phyloP scores from a whole-genome alignment of 345 rosid species.

The Eucalyptus marginata region DNA sequence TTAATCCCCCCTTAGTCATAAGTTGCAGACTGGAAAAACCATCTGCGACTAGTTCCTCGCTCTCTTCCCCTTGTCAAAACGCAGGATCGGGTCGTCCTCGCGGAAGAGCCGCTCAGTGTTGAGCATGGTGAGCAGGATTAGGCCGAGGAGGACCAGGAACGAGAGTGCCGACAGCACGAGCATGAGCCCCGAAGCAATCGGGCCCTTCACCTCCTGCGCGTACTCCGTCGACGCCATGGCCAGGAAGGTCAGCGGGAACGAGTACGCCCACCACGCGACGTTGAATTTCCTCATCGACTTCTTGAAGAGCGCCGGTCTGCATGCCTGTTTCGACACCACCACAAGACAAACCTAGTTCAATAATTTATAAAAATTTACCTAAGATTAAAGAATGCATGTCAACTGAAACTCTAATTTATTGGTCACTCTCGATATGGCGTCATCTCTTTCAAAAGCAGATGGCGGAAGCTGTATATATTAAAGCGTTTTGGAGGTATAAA shows the following conservation, averaged over 20 bases:
- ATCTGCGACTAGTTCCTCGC: background rate
- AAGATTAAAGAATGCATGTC: background rate
- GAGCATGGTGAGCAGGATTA: constrained; percentile 7
- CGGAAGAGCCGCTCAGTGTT: background rate
- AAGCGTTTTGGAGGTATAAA: background rate
- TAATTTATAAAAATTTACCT: background rate
- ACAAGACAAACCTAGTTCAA: background rate
- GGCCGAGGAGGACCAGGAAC: constrained; percentile 5
- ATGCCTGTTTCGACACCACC: constrained; percentile 10
- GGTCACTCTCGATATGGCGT: too few species aligned
- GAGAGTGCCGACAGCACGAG: constrained; percentile 12
- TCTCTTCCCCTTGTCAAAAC: constrained; percentile 3
- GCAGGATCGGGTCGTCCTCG: constrained; percentile 16
- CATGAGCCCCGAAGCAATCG: constrained; percentile 8
- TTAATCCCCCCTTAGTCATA: background rate
- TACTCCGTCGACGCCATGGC: constrained; percentile 17
- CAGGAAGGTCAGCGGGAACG: constrained; percentile 20
- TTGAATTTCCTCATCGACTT: constrained; percentile 25
- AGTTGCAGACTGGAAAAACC: background rate
- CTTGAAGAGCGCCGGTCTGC: constrained; percentile 17
- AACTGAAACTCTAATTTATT: background rate
- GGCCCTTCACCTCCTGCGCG: constrained; percentile 13
- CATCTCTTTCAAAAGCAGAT: too few species aligned
- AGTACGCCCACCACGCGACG: constrained; percentile 34
- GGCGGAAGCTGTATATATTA: too few species aligned